phyloP scores from a whole-genome alignment of 2,329 filamentous ascomycete genomes.

The Dactylonectria macrodidyma region DNA sequence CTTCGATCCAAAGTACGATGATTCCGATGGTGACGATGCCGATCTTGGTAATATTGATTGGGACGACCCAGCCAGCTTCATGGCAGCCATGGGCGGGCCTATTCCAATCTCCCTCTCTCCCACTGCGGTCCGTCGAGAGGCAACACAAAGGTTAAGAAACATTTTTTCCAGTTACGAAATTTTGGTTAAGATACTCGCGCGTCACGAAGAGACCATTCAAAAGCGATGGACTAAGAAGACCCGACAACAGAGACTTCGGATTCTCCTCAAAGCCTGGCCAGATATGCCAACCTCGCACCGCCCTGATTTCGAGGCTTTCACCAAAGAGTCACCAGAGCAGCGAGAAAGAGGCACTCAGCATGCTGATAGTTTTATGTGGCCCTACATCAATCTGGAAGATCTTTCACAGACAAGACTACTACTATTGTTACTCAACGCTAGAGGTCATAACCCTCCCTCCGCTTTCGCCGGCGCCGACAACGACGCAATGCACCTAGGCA shows the following conservation, averaged over 20 bases:
- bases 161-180: constrained; percentile 55
- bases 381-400: constrained; percentile 72
- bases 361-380: constrained; percentile 62
- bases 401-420: constrained; percentile 60
- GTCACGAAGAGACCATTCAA: constrained; percentile 66
- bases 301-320: constrained; percentile 63
- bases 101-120: constrained; percentile 19
- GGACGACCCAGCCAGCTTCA: constrained; percentile 16
- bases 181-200: constrained; percentile 60
- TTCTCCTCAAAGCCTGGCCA: constrained; percentile 65
- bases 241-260: constrained; percentile 58
- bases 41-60: background rate
- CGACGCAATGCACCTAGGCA: constrained; percentile 51
- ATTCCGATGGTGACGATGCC: background rate
- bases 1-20: background rate
- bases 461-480: constrained; percentile 64
- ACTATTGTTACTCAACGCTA: constrained; percentile 66
- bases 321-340: constrained; percentile 38
- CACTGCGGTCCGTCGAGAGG: constrained; percentile 30
- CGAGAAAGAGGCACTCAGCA: constrained; percentile 38
- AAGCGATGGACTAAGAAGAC: constrained; percentile 71
- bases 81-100: background rate
- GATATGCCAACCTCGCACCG: constrained; percentile 65
- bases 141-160: constrained; percentile 23
- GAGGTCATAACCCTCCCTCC: constrained; percentile 62